Base-by-base conservation (phyloP, 106 monocot genomes). In the Alisma plantagoaquatica region DNA sequence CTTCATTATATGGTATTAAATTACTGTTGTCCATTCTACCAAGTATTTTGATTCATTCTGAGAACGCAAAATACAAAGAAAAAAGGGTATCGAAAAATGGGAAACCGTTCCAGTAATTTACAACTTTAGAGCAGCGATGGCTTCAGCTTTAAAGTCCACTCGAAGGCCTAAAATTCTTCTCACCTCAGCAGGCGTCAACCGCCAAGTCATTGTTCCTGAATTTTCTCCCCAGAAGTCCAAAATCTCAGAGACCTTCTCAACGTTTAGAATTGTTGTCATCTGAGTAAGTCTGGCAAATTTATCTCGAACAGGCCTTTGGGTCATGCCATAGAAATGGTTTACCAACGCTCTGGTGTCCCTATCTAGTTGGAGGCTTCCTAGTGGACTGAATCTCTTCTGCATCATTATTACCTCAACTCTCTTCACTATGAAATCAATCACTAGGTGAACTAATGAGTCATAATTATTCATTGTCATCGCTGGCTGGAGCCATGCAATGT, bases 221-320 rank as follows among this genome's bases (percentile, higher is more conserved):
- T 96, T 96, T 59, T 96, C 89, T 2, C 94, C 96, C 96, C 88
- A 96, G 76, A 96, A 89, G 56, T 89, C 96, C 53, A 89, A 43
- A 16, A 96, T 96, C 70, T 96, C 96, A 1, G 89, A 82, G 7
- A 90, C 96, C 69, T 73, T 81, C 68, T 98, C 96, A 12, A 98
- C 79, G 58, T 89, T 89, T 1, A 98, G 59, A 60, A 89, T 76
- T 10, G 89, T 98, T 0, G 89, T 66, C 62, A 98, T 89, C 61
- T 98, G 96, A 3, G 96, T 85, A 17, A 89, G 88, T 2, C 96
- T 62, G 5, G 89, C 84, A 56, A 98, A 89, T 46, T 89, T 98
- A 60, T 98, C 96, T 45, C 96, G 41, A 18, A 98, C 89, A 0
- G 96, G 89, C 53, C 89, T 75, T 60, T 96, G 89, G 0, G 89